Percentiles rank a stretch among this genome's conserved stretches.
Conservation (phyloP, 306 rosid genomes). For the Vicia sativa region DNA sequence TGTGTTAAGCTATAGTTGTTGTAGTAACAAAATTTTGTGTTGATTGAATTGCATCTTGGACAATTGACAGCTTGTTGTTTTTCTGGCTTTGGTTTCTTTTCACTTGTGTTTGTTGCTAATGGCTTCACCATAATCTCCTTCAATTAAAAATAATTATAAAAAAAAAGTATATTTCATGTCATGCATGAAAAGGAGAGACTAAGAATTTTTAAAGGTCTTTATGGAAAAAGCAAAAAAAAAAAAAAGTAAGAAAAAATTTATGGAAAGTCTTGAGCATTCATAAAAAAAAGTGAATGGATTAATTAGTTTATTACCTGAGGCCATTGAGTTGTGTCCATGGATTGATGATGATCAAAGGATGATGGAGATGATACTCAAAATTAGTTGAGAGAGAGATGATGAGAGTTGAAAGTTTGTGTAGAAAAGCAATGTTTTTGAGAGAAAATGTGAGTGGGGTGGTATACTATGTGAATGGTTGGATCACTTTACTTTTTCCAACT, state of each 20-base stretch:
- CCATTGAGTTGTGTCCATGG: conserved; percentile 88
- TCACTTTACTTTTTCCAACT: conserved; percentile 29
- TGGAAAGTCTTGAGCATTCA: not conserved
- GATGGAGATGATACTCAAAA: conserved; percentile 17
- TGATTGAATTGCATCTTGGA: conserved; percentile 80
- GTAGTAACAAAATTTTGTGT: conserved; percentile 89
- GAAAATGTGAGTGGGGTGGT: conserved; percentile 32
- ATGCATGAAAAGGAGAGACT: not conserved
- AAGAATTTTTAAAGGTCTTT: conserved; percentile 35
- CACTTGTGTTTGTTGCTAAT: conserved; percentile 48
- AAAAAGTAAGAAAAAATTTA: conserved; percentile 42
- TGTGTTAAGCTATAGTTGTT: conserved; percentile 88
- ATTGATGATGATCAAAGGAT: conserved; percentile 43
- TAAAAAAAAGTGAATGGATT: not conserved
- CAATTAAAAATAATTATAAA: not conserved
- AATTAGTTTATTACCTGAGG: conserved; percentile 63
- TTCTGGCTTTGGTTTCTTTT: conserved; percentile 60
- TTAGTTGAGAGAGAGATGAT: conserved; percentile 9
- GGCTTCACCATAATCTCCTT: conserved; percentile 78
- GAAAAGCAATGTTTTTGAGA: conserved; percentile 43
- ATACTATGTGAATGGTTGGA: conserved; percentile 2
- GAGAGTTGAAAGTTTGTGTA: conserved; percentile 26
- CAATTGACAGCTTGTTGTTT: conserved; percentile 72
- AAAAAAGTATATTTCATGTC: no score
- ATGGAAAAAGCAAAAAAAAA: conserved; percentile 36